These are phyloP conservation scores for Cyclotella distinguenda DNA, from an alignment of 108 stramenopile species.

Conservation along the genomic window DNA sequence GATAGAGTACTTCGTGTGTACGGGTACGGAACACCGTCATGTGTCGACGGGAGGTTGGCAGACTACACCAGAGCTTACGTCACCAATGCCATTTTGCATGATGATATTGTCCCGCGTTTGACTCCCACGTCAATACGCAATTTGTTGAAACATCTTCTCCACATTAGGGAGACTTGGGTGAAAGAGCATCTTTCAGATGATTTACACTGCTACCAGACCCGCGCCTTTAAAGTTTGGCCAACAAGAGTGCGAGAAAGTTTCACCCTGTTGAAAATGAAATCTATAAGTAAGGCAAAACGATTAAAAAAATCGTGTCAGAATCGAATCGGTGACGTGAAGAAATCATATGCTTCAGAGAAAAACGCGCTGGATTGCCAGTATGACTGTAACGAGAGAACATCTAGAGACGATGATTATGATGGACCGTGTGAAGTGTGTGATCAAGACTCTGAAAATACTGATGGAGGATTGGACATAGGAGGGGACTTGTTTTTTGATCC, in stretches of 20 bases:
- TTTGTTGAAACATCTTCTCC: slow-evolving; percentile 82
- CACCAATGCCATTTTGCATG: slow-evolving; percentile 87
- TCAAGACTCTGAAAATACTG: slow-evolving; percentile 2
- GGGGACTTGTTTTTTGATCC: slow-evolving; percentile 81
- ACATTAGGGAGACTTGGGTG: slow-evolving; percentile 87
- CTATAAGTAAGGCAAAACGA: slow-evolving; percentile 30
- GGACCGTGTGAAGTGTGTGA: slow-evolving; percentile 9
- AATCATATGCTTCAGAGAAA: not conserved
- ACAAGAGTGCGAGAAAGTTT: slow-evolving; percentile 69
- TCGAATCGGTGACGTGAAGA: slow-evolving; percentile 38
- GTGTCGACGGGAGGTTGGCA: slow-evolving; percentile 83
- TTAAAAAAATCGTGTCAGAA: slow-evolving; percentile 72
- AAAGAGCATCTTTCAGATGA: slow-evolving; percentile 78
- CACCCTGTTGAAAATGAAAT: slow-evolving; percentile 47
- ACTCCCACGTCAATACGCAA: slow-evolving; percentile 87
- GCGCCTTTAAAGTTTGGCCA: slow-evolving; percentile 80
- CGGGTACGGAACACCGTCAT: slow-evolving; percentile 90
- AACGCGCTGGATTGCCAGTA: not conserved
- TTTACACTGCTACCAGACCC: slow-evolving; percentile 66
- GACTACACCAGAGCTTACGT: slow-evolving; percentile 67
- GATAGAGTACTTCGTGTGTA: slow-evolving; percentile 76
- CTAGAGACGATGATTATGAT: not conserved
- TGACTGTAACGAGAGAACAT: not conserved
- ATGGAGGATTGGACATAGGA: slow-evolving; percentile 54
- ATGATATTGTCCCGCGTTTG: slow-evolving; percentile 93